A percentile compares a stretch with the other conserved stretches of the same genome.
Evolutionary conservation across 2,329 filamentous ascomycete genomes (phyloP).

Genomic region (Cordyceps tenuipes): DNA sequence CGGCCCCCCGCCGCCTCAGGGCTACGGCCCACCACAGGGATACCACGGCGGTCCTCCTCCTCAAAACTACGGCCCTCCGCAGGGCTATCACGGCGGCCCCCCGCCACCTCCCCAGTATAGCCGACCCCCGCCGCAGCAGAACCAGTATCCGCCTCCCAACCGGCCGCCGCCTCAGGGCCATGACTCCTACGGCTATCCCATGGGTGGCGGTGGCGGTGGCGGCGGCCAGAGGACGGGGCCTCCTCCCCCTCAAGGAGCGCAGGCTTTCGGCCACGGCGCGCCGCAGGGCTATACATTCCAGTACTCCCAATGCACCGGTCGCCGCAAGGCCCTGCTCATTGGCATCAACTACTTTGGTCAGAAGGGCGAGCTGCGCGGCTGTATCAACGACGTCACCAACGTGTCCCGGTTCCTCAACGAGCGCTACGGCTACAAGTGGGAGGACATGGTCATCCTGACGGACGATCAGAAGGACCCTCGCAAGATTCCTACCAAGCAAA

Average conservation of each 20-base stretch:
- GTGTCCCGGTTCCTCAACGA: constrained; percentile 63
- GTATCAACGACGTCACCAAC: constrained; percentile 76
- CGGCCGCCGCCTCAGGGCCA: constrained; percentile 32
- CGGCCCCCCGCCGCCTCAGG: constrained; percentile 16
- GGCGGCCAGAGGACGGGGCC: constrained; percentile 23
- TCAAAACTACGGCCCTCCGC: constrained; percentile 17
- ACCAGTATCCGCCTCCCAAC: constrained; percentile 17
- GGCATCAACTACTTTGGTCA: constrained; percentile 77
- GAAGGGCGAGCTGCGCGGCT: constrained; percentile 62
- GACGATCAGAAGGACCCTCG: constrained; percentile 64
- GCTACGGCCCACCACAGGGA: constrained; percentile 16
- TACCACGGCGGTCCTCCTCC: constrained; percentile 17
- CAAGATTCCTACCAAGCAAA: constrained; percentile 65
- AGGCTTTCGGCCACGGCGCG: constrained; percentile 59
- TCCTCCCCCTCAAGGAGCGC: constrained; percentile 40
- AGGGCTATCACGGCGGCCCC: constrained; percentile 7
- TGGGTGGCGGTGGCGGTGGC: constrained; percentile 21
- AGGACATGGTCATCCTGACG: constrained; percentile 73
- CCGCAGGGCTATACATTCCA: constrained; percentile 63
- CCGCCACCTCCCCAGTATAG: constrained; percentile 17
- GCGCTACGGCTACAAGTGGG: constrained; percentile 61
- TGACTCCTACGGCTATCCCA: constrained; percentile 40
- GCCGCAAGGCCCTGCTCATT: constrained; percentile 65
- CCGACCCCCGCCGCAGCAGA: constrained; percentile 15
- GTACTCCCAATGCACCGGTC: constrained; percentile 67